These are phyloP conservation scores for Vigna hirtella DNA, from an alignment of 306 rosid genomes.

Conservation along the genomic window DNA sequence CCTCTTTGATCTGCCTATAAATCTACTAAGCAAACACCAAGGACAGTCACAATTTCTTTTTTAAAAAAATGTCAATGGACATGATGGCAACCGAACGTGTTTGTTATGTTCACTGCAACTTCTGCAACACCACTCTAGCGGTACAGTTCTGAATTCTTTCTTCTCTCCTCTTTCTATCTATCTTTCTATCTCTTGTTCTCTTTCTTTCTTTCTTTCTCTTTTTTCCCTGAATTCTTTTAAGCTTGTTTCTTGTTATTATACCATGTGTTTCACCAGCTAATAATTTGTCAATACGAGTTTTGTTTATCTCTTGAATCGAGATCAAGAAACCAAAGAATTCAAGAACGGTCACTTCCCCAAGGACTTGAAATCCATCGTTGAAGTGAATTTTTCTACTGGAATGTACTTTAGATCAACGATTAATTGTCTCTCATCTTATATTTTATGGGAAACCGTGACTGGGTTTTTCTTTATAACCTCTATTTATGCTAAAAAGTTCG, in stretches of 20 bases:
- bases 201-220: background rate
- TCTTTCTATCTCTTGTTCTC: background rate
- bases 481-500: constrained; percentile 11
- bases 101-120: constrained; percentile 99
- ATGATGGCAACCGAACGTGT: constrained; percentile 95
- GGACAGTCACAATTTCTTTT: constrained; percentile 22
- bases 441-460: constrained; percentile 60
- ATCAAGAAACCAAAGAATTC: constrained; percentile 35
- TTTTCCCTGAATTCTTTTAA: constrained; percentile 23
- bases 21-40: constrained; percentile 39
- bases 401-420: constrained; percentile 39
- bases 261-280: constrained; percentile 54
- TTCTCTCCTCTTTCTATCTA: too few relatives aligned
- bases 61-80: constrained; percentile 76
- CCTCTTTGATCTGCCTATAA: constrained; percentile 53
- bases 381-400: constrained; percentile 37
- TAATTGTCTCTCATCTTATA: constrained; percentile 38
- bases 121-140: constrained; percentile 99
- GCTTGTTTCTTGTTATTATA: constrained; percentile 35
- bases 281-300: constrained; percentile 41
- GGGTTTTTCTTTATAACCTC: constrained; percentile 45
- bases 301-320: constrained; percentile 31
- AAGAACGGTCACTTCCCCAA: constrained; percentile 34
- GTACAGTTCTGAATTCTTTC: constrained; percentile 64
- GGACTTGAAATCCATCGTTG: constrained; percentile 36